These are phyloP conservation scores for Backusella circina DNA, from an alignment of 192 early-diverging fungal species.

Conservation along the genomic window DNA sequence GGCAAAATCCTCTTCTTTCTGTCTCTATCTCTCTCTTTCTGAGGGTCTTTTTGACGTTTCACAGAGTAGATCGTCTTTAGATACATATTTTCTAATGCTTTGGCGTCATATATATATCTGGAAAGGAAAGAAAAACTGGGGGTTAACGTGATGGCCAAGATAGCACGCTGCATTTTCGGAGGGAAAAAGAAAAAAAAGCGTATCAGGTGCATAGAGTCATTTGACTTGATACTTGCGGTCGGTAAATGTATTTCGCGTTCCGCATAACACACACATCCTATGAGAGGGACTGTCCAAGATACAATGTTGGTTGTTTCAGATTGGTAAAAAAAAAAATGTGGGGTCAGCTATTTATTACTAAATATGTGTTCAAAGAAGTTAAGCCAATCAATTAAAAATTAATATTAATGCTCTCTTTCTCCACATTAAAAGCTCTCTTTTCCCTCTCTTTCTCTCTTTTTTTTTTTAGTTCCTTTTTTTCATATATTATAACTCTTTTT, in stretches of 20 bases:
- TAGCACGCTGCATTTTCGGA: not conserved
- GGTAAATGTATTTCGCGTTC: constrained; percentile 2
- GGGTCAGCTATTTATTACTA: constrained; percentile 2
- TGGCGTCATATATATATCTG: not conserved
- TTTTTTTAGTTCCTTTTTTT: not conserved
- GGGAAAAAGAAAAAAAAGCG: not conserved
- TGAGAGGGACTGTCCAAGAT: not conserved
- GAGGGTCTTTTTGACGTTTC: not conserved
- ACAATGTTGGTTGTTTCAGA: not conserved
- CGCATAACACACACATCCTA: not conserved
- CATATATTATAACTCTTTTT: not conserved
- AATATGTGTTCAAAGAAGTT: not conserved
- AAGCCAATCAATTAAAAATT: not conserved
- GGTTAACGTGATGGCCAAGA: not conserved
- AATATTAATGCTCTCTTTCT: not conserved
- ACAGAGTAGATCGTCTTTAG: not conserved
- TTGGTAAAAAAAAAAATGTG: constrained; percentile 4
- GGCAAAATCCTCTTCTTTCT: not conserved
- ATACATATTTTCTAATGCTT: not conserved
- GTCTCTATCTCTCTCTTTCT: not conserved
- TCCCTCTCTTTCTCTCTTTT: not conserved
- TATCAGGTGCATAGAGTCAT: not conserved
- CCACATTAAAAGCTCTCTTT: not conserved
- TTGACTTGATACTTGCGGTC: not conserved
- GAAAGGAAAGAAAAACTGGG: not conserved